Percentiles rank a stretch among this genome's conserved stretches.
phyloP scores from a whole-genome alignment of 2,329 filamentous ascomycete species.

The Ampelomyces quisqualis region DNA sequence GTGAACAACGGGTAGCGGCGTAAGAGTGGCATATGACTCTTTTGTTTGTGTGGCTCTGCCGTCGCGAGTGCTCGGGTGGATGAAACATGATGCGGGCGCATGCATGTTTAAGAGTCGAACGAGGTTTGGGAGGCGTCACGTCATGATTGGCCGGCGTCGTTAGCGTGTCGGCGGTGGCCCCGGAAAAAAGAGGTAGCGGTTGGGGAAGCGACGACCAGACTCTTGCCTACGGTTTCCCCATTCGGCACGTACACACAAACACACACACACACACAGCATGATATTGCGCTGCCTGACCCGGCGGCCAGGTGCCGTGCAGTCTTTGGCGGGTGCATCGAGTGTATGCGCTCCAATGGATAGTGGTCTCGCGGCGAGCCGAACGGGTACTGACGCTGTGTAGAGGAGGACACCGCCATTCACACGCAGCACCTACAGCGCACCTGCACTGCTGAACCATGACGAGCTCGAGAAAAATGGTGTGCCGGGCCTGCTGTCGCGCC shows the following conservation, averaged over 20 bases:
- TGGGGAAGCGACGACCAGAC: conserved; percentile 16
- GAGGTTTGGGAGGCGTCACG: conserved; percentile 13
- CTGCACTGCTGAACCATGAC: conserved; percentile 51
- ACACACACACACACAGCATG: conserved; percentile 28
- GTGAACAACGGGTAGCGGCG: conserved; percentile 18
- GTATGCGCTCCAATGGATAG: conserved; percentile 16
- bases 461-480: conserved; percentile 57
- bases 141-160: conserved; percentile 33
- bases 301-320: conserved; percentile 30
- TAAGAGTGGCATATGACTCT: conserved; percentile 31
- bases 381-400: conserved; percentile 32
- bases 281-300: conserved; percentile 38
- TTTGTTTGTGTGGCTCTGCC: conserved; percentile 35
- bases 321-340: conserved; percentile 21
- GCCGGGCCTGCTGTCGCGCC: conserved; percentile 67
- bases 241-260: too few relatives aligned
- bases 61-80: conserved; percentile 19
- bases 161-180: conserved; percentile 19
- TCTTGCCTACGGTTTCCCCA: too few relatives aligned
- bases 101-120: conserved; percentile 28
- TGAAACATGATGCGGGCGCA: conserved; percentile 37
- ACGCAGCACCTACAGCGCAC: conserved; percentile 48
- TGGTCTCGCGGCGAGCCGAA: conserved; percentile 10
- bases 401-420: conserved; percentile 19
- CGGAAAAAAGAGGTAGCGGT: conserved; percentile 28